Base-by-base conservation (phyloP, 2,329 filamentous ascomycete genomes). In the Graphium sp. region DNA sequence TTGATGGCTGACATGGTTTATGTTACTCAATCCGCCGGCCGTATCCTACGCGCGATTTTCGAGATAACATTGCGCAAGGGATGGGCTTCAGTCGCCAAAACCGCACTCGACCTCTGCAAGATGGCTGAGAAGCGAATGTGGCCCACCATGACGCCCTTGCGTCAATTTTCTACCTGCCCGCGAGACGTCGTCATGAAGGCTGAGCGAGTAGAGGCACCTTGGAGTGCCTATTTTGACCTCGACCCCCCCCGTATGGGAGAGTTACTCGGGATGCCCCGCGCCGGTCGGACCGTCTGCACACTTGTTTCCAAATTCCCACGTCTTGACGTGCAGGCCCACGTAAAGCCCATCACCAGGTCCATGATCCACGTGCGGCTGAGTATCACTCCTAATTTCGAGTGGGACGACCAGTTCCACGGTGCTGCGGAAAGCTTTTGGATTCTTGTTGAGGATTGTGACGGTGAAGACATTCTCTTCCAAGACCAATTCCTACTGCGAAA, bases 61-160 rank as follows among this genome's bases (percentile, higher is more conserved):
- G 91, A 98, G 55, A 95, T 98, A 31, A 78, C 81, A n/a, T 56
- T 98, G 39, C 92, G 87, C 56, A 94, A 94, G 53, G 87, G 87
- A 19, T 98, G 87, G 87, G 74, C 89, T 1, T 77, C 74, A 11
- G 89, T 95, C 4, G 82, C 89, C 7, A 93, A 89, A 56, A 83
- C 79, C 36, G 85, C 89, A 1, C 61, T 98, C 23, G 82, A 93
- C 42, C 66, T 98, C 30, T 98, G 91, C 58, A 98, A 98, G 58
- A 95, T 93, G 83, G 89, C 87, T 0, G 89, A 98, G 59, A 93
- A 93, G 62, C 71, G 91, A 28, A 98, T 98, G 91, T 98, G 89
- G 89, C 85, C 87, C 10, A 95, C 87, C 5, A 98, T 95, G 89
- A 82, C 83, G 21, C 89, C 91, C 8, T 62, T 98, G 18, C 73